Evolutionary conservation across 352 stramenopile genomes (phyloP).

Genomic region (Pythium folliculosum): DNA sequence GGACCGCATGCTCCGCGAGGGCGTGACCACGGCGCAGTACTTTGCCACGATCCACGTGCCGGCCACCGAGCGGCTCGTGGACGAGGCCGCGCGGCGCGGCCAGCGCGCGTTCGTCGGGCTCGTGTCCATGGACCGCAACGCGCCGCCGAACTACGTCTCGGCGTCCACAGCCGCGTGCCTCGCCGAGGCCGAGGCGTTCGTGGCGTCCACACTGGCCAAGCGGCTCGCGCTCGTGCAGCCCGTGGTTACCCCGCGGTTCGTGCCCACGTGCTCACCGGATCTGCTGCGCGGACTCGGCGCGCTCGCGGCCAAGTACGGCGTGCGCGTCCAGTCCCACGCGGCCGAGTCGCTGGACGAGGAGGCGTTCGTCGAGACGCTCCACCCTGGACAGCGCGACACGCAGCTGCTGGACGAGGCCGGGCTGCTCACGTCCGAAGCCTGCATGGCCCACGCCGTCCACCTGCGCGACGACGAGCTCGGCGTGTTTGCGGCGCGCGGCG

Average conservation of each 20-base stretch:
- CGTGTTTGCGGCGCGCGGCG: constrained; percentile 46
- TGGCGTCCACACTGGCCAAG: constrained; percentile 60
- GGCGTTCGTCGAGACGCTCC: constrained; percentile 66
- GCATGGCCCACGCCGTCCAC: constrained; percentile 90
- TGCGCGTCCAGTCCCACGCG: constrained; percentile 86
- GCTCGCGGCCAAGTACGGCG: constrained; percentile 61
- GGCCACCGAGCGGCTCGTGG: constrained; percentile 73
- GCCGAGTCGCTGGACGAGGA: constrained; percentile 87
- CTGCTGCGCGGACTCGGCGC: constrained; percentile 76
- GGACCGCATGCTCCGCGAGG: constrained; percentile 65
- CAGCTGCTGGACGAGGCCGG: constrained; percentile 66
- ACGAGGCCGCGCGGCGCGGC: constrained; percentile 60
- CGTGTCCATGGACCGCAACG: constrained; percentile 92
- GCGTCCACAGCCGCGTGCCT: constrained; percentile 55
- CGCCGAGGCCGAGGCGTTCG: constrained; percentile 69
- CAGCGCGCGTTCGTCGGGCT: constrained; percentile 88
- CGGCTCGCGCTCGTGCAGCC: constrained; percentile 61
- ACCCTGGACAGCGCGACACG: constrained; percentile 66
- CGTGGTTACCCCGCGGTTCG: constrained; percentile 89
- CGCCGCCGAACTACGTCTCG: constrained; percentile 74
- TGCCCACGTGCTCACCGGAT: constrained; percentile 84
- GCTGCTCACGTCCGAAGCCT: constrained; percentile 66
- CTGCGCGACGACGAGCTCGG: constrained; percentile 62
- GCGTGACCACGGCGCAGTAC: constrained; percentile 90
- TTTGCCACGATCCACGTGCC: constrained; percentile 89